phyloP scores from a whole-genome alignment of 192 early-diverging fungal genomes.

The Phycomyces blakesleeanus region DNA sequence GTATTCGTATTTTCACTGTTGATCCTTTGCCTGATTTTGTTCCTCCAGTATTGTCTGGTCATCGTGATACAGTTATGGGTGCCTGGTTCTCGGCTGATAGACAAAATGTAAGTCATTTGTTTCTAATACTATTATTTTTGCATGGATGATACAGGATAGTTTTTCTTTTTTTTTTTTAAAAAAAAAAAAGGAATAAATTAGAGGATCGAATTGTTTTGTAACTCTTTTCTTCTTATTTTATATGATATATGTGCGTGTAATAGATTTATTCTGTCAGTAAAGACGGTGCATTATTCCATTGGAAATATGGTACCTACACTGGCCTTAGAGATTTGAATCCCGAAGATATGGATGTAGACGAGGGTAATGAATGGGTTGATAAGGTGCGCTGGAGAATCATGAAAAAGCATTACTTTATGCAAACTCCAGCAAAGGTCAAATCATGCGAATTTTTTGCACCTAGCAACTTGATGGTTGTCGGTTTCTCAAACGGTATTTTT shows the following conservation, averaged over 20 bases:
- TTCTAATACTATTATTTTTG: no score
- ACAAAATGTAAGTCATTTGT: constrained; percentile 34
- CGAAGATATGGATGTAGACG: constrained; percentile 54
- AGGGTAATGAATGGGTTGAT: constrained; percentile 35
- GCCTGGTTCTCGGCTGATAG: constrained; percentile 75
- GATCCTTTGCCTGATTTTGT: constrained; percentile 65
- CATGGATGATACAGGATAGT: no score
- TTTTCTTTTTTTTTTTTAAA: no score
- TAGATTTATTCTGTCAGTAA: constrained; percentile 81
- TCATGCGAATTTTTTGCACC: constrained; percentile 73
- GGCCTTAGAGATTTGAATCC: constrained; percentile 47
- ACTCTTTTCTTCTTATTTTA: no score
- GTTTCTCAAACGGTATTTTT: constrained; percentile 92
- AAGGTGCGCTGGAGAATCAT: constrained; percentile 51
- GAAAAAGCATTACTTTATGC: constrained; percentile 75
- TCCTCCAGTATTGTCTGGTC: constrained; percentile 77
- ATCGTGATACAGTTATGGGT: constrained; percentile 78
- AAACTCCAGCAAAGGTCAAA: constrained; percentile 73
- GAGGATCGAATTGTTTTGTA: no score
- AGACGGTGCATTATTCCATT: constrained; percentile 87
- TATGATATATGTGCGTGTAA: no score
- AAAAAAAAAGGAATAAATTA: not conserved
- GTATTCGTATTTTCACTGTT: constrained; percentile 65
- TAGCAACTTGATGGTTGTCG: constrained; percentile 78
- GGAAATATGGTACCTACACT: constrained; percentile 50